Evolutionary conservation across 2,329 filamentous ascomycete species (phyloP), one percentile per base, ranked within the genome.

Genomic region (Alternaria sp.): DNA sequence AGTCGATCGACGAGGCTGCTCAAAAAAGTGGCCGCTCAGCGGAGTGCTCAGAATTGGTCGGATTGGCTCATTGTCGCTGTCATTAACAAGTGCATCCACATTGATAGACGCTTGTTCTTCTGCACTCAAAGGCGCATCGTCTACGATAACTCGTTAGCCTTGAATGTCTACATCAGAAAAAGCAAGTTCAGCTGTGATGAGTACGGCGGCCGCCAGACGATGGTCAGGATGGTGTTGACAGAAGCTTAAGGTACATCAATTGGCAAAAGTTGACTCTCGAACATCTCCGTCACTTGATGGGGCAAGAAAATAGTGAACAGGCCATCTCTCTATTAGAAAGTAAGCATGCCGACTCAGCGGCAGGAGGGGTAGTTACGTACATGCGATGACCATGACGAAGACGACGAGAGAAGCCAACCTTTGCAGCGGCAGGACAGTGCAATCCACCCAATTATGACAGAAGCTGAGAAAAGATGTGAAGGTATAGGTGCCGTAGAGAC

Each of bases 21-120:
- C 71, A 34, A 78, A 64, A 20, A 73, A 66, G 9, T 74, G 74
- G 48, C 60, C 60, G 20, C 57, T 54, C 38, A 75, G 43, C 10
- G 70, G 64, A 18, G 66, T 70, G 32, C 55, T 62, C 25, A 66
- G 62, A 40, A 55, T 59, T 18, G 38, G 63, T 28, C 62, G 86
- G 80, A 60, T 53, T 53, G 63, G 67, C 65, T 71, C 71, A 32
- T 66, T 61, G 5, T 78, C 73, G 30, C 64, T 63, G 45, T 92
- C 90, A 22, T 88, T 86, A 12, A 92, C 89, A 4, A 92, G 80
- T 4, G 88, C 88, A 74, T 92, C 89, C 41, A 92, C 86, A n/a
- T 86, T 89, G 44, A 83, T 82, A 3, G 83, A 84, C 12, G 85
- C 88, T 66, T 89, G 88, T 63, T 89, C 87, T 46, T 89, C 81